Percentiles rank a stretch among this genome's conserved stretches.
Conservation (phyloP, 768 basidiomycete genomes). For the Mycena sanguinolenta region DNA sequence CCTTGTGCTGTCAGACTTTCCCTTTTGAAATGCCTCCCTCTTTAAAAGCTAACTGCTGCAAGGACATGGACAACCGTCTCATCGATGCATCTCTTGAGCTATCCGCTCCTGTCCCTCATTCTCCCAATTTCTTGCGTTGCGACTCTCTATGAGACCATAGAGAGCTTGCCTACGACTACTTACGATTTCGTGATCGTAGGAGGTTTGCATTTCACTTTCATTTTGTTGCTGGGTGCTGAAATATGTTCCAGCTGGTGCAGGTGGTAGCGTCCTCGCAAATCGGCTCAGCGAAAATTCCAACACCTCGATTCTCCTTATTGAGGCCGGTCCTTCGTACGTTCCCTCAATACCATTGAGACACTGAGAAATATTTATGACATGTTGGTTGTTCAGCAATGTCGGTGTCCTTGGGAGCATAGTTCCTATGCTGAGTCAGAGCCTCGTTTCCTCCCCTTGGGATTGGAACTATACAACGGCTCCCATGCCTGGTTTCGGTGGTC, state of each 20-base stretch:
- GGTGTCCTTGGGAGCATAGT: conserved; percentile 15
- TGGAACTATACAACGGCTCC: conserved; percentile 55
- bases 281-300: conserved; percentile 17
- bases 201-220: conserved; percentile 1
- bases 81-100: not conserved
- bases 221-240: not conserved
- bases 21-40: no score
- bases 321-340: conserved; percentile 28
- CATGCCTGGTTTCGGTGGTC: conserved; percentile 41
- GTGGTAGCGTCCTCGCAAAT: conserved; percentile 21
- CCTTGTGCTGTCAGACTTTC: no score
- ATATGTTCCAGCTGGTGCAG: conserved; percentile 24
- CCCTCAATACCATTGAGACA: not conserved
- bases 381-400: conserved; percentile 7
- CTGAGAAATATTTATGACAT: not conserved
- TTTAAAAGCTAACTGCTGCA: no score
- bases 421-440: conserved; percentile 8
- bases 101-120: not conserved
- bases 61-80: no score
- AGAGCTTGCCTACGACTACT: not conserved
- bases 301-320: conserved; percentile 19
- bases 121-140: conserved; percentile 9
- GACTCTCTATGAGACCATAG: conserved; percentile 13
- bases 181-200: conserved; percentile 27
- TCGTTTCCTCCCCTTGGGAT: conserved; percentile 38